Base-by-base conservation (phyloP, 495 filamentous ascomycete species). In the Tuber umbilicatum region DNA sequence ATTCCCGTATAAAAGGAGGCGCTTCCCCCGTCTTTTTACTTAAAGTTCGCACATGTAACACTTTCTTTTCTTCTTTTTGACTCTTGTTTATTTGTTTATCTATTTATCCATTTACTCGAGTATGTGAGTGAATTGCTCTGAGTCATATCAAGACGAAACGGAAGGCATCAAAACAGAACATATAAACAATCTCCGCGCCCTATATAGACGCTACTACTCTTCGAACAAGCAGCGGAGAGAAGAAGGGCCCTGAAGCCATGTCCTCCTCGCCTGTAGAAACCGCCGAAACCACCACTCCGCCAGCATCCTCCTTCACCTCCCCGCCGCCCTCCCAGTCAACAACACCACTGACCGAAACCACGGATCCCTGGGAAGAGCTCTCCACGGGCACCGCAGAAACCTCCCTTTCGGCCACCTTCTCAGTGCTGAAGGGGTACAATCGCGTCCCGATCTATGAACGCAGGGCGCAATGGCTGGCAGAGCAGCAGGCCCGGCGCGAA, bases 381-480 rank as follows among this genome's bases (percentile, higher is more conserved):
- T 79, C 77, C n/a, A 74, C 75, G 6, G 77, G 41, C 45, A 74
- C 76, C 21, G 76, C 75, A 12, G 73, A 76, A 27, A 76, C 76
- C 6, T 60, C 38, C 21, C 41, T 74, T 50, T 79, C 77, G 6
- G 37, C 76, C 10, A 76, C 71, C 42, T 79, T 79, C 37, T 75
- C 77, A 38, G 69, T 79, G 35, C 71, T 79, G 45, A 78, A 74
- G 35, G 76, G 77, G 41, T 79, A 78, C 41, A 79, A 79, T 55
- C 77, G 77, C 74, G n/a, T 79, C 68, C 77, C 77, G 37, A 74
- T 79, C 50, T 79, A 79, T 17, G 77, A 79, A 70, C 72, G 77
- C 1, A 70, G 77, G 42, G 77, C 77, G 35, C 77, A 78, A 70
- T 79, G 77, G 77, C 75, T 79, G 43, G 71, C 77, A 39, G 77